These are phyloP conservation scores for Globisporangium nagaii DNA, from an alignment of 352 stramenopile species.

Conservation along the genomic window DNA sequence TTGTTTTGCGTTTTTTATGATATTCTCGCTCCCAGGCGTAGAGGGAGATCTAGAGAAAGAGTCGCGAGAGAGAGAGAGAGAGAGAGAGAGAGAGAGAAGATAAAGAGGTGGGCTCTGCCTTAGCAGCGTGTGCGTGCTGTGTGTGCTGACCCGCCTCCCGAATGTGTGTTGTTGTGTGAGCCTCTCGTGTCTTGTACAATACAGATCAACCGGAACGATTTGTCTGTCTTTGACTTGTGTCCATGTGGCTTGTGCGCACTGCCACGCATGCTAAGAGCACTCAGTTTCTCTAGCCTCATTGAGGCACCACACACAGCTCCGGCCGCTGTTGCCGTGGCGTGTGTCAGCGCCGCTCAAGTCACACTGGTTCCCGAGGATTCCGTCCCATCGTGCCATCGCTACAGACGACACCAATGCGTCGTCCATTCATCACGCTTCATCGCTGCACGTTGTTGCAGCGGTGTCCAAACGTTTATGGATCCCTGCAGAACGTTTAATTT, in stretches of 20 bases:
- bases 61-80: background rate
- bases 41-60: conserved; percentile 9
- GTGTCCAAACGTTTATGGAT: no score
- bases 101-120: conserved; percentile 3
- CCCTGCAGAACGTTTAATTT: no score
- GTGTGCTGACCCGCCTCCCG: background rate
- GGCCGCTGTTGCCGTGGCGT: no score
- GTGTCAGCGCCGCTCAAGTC: no score
- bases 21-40: conserved; percentile 10
- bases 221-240: background rate
- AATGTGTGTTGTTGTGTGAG: conserved; percentile 8
- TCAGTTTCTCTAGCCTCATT: no score
- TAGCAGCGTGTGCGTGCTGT: conserved; percentile 3
- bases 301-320: no score
- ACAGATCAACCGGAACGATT: conserved; percentile 18
- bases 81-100: conserved; percentile 1
- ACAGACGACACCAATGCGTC: no score
- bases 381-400: no score
- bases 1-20: conserved; percentile 7
- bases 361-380: no score
- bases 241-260: background rate
- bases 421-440: no score
- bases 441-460: no score
- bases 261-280: no score
- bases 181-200: conserved; percentile 23